Evolutionary conservation across 371 early-diverging fungal species (phyloP).

Genomic region (Rhizopus delemar): DNA sequence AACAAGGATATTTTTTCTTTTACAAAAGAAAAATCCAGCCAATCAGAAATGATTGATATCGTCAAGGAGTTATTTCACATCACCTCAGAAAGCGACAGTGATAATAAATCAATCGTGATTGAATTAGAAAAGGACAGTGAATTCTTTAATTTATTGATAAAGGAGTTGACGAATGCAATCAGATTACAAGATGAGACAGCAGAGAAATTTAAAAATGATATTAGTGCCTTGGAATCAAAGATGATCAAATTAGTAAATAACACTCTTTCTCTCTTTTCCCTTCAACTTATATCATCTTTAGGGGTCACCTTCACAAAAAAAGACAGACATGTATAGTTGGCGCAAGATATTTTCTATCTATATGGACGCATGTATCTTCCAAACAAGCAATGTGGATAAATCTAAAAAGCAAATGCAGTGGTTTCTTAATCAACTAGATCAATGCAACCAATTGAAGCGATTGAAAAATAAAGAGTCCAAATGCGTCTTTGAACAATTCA

Average conservation of each 20-base stretch:
- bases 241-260: conserved; percentile 46
- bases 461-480: conserved; percentile 49
- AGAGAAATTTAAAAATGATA: conserved; percentile 46
- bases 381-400: conserved; percentile 49
- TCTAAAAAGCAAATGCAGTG: conserved; percentile 61
- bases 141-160: conserved; percentile 58
- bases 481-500: conserved; percentile 57
- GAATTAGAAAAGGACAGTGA: conserved; percentile 62
- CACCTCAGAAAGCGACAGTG: conserved; percentile 11
- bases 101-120: conserved; percentile 48
- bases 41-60: conserved; percentile 1
- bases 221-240: conserved; percentile 46
- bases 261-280: neutral
- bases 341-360: conserved; percentile 71
- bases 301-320: conserved; percentile 55
- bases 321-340: conserved; percentile 72
- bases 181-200: conserved; percentile 39
- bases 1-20: conserved; percentile 46
- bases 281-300: conserved; percentile 3
- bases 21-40: neutral
- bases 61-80: conserved; percentile 21
- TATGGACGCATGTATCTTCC: conserved; percentile 70
- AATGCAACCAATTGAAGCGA: conserved; percentile 39
- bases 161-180: conserved; percentile 49
- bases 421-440: conserved; percentile 56